These are phyloP conservation scores for Nicotiana tomentosiformis DNA, from an alignment of 257 asterid genomes.

Conservation along the genomic window DNA sequence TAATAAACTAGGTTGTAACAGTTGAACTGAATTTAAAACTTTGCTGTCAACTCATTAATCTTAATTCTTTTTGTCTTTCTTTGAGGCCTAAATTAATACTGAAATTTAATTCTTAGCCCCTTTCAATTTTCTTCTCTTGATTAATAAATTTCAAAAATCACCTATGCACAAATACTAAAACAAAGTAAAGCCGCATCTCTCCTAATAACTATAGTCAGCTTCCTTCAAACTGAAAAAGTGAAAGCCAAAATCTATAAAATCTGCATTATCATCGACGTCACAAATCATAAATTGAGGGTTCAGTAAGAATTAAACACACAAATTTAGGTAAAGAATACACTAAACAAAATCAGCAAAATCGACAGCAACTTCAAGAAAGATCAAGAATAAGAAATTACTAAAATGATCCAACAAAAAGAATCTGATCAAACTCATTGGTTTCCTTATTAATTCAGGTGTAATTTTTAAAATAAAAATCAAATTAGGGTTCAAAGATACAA, in stretches of 20 bases:
- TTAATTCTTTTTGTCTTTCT: neutral
- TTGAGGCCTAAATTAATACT: neutral
- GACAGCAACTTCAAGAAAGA: neutral
- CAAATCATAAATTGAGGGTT: neutral
- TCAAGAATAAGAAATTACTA: neutral
- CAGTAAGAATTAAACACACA: neutral
- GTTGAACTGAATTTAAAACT: neutral
- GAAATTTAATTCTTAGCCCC: neutral
- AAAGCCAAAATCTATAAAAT: neutral
- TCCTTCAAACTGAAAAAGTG: neutral
- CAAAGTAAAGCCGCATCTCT: neutral
- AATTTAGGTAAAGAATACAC: neutral
- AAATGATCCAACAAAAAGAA: neutral
- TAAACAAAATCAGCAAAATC: neutral
- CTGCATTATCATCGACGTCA: neutral
- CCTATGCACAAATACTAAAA: neutral
- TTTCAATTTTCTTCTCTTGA: neutral
- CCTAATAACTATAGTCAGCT: neutral
- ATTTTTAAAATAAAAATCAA: neutral
- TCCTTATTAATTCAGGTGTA: neutral
- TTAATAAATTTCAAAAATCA: neutral
- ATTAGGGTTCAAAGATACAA: constrained; percentile 6
- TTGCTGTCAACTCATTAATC: neutral
- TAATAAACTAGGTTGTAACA: neutral
- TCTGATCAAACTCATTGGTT: neutral